phyloP scores from a whole-genome alignment of 1,284 basidiomycete species.

The Moniliophthora roreri region DNA sequence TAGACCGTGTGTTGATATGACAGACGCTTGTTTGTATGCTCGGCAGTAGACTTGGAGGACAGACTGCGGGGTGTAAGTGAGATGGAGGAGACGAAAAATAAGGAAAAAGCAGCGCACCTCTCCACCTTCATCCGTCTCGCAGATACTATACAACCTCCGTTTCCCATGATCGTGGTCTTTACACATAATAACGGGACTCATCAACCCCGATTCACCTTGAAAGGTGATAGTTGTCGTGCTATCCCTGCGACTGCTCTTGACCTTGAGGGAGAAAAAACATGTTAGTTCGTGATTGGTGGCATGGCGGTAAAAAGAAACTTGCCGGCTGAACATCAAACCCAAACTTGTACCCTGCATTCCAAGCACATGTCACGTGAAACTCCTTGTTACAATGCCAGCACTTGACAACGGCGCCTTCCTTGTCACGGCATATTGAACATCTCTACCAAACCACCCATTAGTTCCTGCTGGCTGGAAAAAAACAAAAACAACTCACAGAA shows the following conservation, averaged over 20 bases:
- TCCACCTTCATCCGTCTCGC: slow-evolving; percentile 81
- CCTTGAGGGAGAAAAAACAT: no score
- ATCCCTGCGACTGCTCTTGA: slow-evolving; percentile 72
- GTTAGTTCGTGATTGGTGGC: no score
- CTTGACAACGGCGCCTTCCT: slow-evolving; percentile 78
- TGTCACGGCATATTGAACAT: slow-evolving; percentile 63
- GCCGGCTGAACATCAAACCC: slow-evolving; percentile 90
- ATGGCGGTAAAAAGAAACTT: no score
- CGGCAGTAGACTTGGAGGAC: slow-evolving; percentile 84
- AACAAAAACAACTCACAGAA: slow-evolving; percentile 42
- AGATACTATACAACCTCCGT: slow-evolving; percentile 76
- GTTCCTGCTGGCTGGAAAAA: slow-evolving; percentile 1
- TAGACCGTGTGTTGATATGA: slow-evolving; percentile 74
- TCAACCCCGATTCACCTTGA: slow-evolving; percentile 82
- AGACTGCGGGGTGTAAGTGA: slow-evolving; percentile 47
- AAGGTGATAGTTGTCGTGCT: slow-evolving; percentile 73
- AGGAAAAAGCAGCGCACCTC: slow-evolving; percentile 47
- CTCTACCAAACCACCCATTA: slow-evolving; percentile 36
- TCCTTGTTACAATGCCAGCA: slow-evolving; percentile 82
- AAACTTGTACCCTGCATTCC: slow-evolving; percentile 78
- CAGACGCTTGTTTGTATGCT: slow-evolving; percentile 78
- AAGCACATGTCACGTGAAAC: slow-evolving; percentile 91
- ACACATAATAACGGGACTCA: slow-evolving; percentile 82
- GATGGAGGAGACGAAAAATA: slow-evolving; percentile 4
- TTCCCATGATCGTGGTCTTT: slow-evolving; percentile 73